Percentiles rank a stretch among this genome's conserved stretches.
Evolutionary conservation across 768 basidiomycete species (phyloP).

Genomic region (Auriscalpium orientale): DNA sequence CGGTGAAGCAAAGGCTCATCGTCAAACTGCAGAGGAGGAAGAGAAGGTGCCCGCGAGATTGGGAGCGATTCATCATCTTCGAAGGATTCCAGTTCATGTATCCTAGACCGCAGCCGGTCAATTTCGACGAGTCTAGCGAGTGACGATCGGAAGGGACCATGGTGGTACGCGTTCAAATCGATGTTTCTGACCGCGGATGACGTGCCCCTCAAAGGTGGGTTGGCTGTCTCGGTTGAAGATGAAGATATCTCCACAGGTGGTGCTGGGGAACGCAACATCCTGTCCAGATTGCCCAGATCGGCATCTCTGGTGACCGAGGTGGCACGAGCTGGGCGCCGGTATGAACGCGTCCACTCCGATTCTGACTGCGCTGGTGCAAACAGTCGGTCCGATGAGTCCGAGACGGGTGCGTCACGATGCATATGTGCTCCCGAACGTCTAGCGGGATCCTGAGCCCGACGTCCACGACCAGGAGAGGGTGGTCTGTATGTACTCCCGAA

Average conservation of each 20-base stretch:
- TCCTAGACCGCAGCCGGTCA: constrained; percentile 11
- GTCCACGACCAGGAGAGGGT: no score
- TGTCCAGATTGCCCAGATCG: no score
- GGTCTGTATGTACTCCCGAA: no score
- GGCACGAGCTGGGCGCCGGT: no score
- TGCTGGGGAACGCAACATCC: no score
- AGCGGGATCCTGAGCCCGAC: no score
- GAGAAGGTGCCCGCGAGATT: constrained; percentile 10
- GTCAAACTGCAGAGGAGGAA: constrained; percentile 13
- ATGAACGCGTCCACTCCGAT: no score
- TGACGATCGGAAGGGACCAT: constrained; percentile 23
- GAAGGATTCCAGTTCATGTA: constrained; percentile 5
- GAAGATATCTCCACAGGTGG: background rate
- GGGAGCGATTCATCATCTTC: background rate
- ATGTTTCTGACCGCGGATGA: constrained; percentile 1
- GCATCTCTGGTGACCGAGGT: no score
- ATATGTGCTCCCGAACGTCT: no score
- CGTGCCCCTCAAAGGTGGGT: background rate
- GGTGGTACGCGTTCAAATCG: constrained; percentile 19
- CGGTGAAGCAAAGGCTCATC: constrained; percentile 1
- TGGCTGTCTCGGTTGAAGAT: background rate
- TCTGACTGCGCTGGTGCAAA: no score
- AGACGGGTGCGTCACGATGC: no score
- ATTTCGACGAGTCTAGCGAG: constrained; percentile 13
- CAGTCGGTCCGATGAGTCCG: no score